Percentiles rank a stretch among this genome's conserved stretches.
phyloP scores from a whole-genome alignment of 192 early-diverging fungal species.

The Linnemannia hyalina region DNA sequence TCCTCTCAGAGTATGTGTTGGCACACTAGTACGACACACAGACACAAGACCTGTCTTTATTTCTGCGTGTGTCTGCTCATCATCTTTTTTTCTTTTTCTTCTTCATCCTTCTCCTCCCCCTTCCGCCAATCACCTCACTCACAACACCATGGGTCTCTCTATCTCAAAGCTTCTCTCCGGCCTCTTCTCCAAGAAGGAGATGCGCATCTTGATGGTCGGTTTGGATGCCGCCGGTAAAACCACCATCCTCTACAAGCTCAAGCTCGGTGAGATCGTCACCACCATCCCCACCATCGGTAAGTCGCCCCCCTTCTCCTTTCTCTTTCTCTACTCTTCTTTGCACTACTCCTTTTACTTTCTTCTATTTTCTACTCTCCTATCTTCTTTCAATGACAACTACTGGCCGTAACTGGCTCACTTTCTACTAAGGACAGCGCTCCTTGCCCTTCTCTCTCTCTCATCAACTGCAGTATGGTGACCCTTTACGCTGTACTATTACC shows the following conservation, averaged over 20 bases:
- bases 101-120: constrained; percentile 23
- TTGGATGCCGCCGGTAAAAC: constrained; percentile 97
- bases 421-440: neutral
- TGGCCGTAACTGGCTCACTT: neutral
- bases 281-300: constrained; percentile 99
- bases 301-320: constrained; percentile 16
- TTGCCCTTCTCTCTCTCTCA: neutral
- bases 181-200: constrained; percentile 95
- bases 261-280: constrained; percentile 98
- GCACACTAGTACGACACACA: neutral
- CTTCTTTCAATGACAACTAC: neutral
- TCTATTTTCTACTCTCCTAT: neutral
- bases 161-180: constrained; percentile 84
- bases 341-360: neutral
- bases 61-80: constrained; percentile 10
- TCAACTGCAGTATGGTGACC: neutral
- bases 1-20: neutral
- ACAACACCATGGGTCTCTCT: constrained; percentile 81
- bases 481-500: neutral
- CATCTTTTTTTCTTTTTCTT: constrained; percentile 27
- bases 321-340: neutral
- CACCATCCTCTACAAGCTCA: constrained; percentile 99
- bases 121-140: constrained; percentile 8
- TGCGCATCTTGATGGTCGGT: constrained; percentile 98
- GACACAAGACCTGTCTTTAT: neutral